Conservation (phyloP, 768 basidiomycete genomes). For the Rhodocollybia butyracea region DNA sequence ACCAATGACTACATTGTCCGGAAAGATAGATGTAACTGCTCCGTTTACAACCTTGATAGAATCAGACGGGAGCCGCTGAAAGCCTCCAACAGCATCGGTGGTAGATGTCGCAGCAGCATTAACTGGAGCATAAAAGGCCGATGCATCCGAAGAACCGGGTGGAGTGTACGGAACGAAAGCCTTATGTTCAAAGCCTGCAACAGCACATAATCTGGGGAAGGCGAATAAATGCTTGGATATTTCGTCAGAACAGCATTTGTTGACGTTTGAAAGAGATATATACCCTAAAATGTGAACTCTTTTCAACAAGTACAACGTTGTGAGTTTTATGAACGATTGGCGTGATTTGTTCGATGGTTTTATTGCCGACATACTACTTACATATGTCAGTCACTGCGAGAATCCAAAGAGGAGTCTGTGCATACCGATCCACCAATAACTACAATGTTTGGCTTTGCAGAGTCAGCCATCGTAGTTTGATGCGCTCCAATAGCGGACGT, state of each 20-base stretch:
- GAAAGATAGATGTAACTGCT: constrained; percentile 15
- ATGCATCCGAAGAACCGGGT: not conserved
- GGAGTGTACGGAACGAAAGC: constrained; percentile 29
- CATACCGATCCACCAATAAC: constrained; percentile 31
- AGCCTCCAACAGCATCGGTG: not conserved
- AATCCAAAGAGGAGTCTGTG: not conserved
- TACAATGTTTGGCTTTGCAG: constrained; percentile 22
- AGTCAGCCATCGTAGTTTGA: not conserved
- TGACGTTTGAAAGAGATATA: not conserved
- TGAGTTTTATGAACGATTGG: constrained; percentile 18
- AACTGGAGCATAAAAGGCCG: constrained; percentile 15
- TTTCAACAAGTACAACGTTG: constrained; percentile 29
- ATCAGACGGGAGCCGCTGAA: constrained; percentile 13
- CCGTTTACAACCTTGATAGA: constrained; percentile 20
- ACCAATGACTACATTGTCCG: constrained; percentile 17
- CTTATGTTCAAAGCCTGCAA: constrained; percentile 21
- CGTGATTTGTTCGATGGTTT: constrained; percentile 20
- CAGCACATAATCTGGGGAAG: constrained; percentile 27
- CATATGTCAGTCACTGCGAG: too few relatives aligned
- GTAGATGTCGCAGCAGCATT: not conserved
- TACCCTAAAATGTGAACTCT: constrained; percentile 29
- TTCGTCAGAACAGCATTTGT: constrained; percentile 12
- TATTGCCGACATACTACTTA: constrained; percentile 9
- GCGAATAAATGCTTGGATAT: constrained; percentile 30
- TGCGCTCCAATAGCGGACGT: not conserved